Evolutionary conservation across 2,329 filamentous ascomycete species (phyloP).

Genomic region (Sphaerulina populicola): DNA sequence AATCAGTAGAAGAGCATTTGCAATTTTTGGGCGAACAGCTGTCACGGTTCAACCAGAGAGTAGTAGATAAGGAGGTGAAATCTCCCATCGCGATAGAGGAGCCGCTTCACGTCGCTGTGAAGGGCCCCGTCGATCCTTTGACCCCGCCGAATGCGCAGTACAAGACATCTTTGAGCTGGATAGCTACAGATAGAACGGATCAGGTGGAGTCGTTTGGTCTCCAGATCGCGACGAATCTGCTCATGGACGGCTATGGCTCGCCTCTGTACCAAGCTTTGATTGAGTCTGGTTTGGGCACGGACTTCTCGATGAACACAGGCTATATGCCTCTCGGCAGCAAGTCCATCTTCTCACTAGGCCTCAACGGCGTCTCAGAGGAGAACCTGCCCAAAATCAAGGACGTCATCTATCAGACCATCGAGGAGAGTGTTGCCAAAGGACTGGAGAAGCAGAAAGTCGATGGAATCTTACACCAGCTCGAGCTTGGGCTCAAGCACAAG

Average conservation of each 20-base stretch:
- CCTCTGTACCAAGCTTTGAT: conserved; percentile 83
- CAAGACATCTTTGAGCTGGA: conserved; percentile 91
- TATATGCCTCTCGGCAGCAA: conserved; percentile 69
- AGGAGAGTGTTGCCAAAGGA: conserved; percentile 61
- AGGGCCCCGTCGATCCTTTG: conserved; percentile 78
- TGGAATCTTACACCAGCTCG: conserved; percentile 85
- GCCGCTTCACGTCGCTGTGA: conserved; percentile 60
- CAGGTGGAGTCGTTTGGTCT: conserved; percentile 83
- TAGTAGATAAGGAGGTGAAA: conserved; percentile 65
- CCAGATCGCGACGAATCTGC: conserved; percentile 68
- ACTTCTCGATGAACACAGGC: conserved; percentile 90
- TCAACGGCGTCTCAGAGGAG: conserved; percentile 78
- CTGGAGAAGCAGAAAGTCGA: conserved; percentile 89
- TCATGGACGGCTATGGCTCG: conserved; percentile 92
- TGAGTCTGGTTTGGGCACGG: conserved; percentile 79
- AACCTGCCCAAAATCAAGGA: conserved; percentile 70
- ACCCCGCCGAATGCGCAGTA: conserved; percentile 78
- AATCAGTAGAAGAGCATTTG: conserved; percentile 75
- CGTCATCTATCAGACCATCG: conserved; percentile 63
- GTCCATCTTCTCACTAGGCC: conserved; percentile 82
- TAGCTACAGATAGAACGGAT: conserved; percentile 73
- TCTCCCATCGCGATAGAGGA: conserved; percentile 64
- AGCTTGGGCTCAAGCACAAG: conserved; percentile 91
- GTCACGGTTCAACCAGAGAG: conserved; percentile 61
- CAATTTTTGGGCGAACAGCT: conserved; percentile 69